These are phyloP conservation scores for Trichosporon coremiiforme DNA, from an alignment of 1,284 basidiomycete genomes.

Conservation along the genomic window DNA sequence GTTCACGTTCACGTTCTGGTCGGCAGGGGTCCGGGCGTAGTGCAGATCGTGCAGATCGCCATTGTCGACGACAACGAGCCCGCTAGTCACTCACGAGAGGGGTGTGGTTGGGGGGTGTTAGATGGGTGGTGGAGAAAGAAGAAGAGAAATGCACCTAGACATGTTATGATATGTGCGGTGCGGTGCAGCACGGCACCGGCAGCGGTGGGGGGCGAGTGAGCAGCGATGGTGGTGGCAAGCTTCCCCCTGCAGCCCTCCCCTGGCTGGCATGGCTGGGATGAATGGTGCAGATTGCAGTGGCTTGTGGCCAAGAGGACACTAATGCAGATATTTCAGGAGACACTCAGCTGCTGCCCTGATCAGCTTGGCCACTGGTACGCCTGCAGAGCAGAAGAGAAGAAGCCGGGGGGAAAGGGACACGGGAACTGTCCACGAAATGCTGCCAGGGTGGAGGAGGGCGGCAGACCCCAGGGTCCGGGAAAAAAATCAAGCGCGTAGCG, in stretches of 20 bases:
- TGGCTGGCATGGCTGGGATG: neutral
- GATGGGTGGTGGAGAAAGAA: constrained; percentile 13
- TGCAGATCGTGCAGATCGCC: neutral
- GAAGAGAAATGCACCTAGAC: neutral
- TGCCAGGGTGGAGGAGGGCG: neutral
- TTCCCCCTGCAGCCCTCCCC: neutral
- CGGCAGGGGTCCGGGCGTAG: neutral
- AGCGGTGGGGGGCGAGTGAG: neutral
- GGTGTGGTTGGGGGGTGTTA: no score
- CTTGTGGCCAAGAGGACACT: constrained; percentile 19
- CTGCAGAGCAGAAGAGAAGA: neutral
- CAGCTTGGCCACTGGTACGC: neutral
- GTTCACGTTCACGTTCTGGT: neutral
- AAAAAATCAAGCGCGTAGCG: constrained; percentile 16
- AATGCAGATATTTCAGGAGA: neutral
- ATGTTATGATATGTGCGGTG: constrained; percentile 7
- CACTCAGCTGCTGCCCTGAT: neutral
- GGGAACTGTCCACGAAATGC: neutral
- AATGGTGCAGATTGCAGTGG: constrained; percentile 15
- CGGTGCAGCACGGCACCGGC: neutral
- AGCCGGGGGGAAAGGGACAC: neutral
- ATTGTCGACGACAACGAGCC: neutral
- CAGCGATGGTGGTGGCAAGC: neutral
- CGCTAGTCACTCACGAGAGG: neutral
- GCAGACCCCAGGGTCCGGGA: neutral